Conservation (phyloP, 352 stramenopile genomes). For the Phytophthora ohioensis region DNA sequence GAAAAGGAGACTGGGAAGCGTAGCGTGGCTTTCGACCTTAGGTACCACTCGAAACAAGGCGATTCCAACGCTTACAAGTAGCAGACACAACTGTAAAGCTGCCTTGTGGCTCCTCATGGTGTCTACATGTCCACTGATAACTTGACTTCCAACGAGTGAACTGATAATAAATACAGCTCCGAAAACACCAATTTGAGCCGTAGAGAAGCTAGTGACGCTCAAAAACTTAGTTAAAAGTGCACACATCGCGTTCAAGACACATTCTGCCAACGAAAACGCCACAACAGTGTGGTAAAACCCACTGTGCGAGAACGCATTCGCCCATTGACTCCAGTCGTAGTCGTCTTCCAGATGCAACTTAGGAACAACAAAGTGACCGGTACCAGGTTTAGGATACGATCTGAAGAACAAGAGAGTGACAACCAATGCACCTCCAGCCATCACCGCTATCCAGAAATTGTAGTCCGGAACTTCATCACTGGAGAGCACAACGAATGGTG, state of each 20-base stretch:
- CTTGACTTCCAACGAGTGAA: conserved; percentile 64
- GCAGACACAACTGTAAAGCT: conserved; percentile 57
- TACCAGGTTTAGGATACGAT: conserved; percentile 50
- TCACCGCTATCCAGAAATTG: conserved; percentile 54
- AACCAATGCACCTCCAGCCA: conserved; percentile 29
- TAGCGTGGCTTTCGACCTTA: conserved; percentile 32
- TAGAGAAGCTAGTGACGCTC: conserved; percentile 57
- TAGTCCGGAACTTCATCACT: conserved; percentile 46
- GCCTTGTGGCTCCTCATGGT: conserved; percentile 54
- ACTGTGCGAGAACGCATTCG: conserved; percentile 57
- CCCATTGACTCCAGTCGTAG: conserved; percentile 80
- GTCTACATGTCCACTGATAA: conserved; percentile 72
- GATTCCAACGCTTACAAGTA: conserved; percentile 49
- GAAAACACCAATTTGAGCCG: conserved; percentile 64
- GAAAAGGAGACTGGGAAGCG: conserved; percentile 48
- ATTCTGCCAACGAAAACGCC: conserved; percentile 72
- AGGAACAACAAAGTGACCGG: conserved; percentile 46
- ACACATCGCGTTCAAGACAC: conserved; percentile 69
- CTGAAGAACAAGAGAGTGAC: conserved; percentile 45
- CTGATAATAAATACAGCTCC: conserved; percentile 75
- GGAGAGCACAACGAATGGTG: conserved; percentile 56
- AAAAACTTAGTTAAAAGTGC: conserved; percentile 72
- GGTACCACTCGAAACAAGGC: conserved; percentile 51
- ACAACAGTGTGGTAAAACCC: conserved; percentile 70
- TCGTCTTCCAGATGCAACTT: conserved; percentile 64